Percentiles rank a stretch among this genome's conserved stretches.
Evolutionary conservation across 106 monocot species (phyloP).

Genomic region (Allium cepa): DNA sequence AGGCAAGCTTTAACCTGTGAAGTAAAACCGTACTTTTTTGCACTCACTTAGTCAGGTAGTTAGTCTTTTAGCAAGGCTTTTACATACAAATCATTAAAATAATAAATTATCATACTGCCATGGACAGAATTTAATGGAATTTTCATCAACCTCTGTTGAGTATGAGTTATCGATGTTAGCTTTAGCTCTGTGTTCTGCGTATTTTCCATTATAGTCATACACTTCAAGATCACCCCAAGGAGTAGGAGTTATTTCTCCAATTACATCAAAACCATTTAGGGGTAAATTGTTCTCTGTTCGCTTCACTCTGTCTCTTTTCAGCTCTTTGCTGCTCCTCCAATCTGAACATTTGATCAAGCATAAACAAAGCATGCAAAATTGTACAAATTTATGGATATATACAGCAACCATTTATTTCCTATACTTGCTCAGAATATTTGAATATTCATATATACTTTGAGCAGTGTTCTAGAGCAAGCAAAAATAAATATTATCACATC

Average conservation of each 20-base stretch:
- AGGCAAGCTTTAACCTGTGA: too few species aligned
- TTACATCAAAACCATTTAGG: constrained; percentile 34
- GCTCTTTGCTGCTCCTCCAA: constrained; percentile 44
- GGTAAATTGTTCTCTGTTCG: constrained; percentile 22
- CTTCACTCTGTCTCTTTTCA: constrained; percentile 36
- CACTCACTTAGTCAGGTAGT: too few species aligned
- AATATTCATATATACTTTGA: too few species aligned
- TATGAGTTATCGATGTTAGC: constrained; percentile 2
- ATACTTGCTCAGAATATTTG: too few species aligned
- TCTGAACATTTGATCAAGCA: constrained; percentile 1
- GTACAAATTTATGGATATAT: too few species aligned
- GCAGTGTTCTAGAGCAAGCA: too few species aligned
- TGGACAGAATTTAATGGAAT: constrained; percentile 32
- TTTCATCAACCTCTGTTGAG: constrained; percentile 22
- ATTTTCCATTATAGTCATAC: constrained; percentile 51
- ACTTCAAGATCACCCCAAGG: constrained; percentile 49
- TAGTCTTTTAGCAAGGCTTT: too few species aligned
- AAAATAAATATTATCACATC: too few species aligned
- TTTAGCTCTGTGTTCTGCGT: constrained; percentile 20
- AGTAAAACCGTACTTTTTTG: too few species aligned
- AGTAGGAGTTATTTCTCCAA: constrained; percentile 25
- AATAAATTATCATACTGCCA: constrained; percentile 14
- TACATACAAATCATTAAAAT: not conserved
- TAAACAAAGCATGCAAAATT: not conserved
- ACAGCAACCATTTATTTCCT: too few species aligned